Percentiles rank a stretch among this genome's conserved stretches.
phyloP scores from a whole-genome alignment of 75 land plant genomes.

The Azolla pinnata region DNA sequence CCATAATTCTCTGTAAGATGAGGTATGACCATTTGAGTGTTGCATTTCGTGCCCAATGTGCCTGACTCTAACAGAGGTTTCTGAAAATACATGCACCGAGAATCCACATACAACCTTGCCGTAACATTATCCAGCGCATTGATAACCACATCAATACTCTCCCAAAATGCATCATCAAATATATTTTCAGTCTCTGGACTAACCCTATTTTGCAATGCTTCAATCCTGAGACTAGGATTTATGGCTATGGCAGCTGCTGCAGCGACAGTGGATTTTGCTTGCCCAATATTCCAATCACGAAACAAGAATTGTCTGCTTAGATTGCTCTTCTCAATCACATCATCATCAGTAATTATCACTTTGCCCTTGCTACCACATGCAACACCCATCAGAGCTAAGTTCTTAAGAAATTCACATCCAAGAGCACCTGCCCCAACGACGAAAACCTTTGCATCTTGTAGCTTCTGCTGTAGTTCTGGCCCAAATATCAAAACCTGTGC shows the following conservation, averaged over 20 bases:
- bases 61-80: slow-evolving; percentile 87
- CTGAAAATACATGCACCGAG: slow-evolving; percentile 79
- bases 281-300: slow-evolving; percentile 38
- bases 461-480: slow-evolving; percentile 12
- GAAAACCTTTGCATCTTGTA: slow-evolving; percentile 16
- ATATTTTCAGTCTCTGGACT: slow-evolving; percentile 31
- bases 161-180: slow-evolving; percentile 63
- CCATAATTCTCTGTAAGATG: slow-evolving; percentile 91
- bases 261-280: slow-evolving; percentile 35
- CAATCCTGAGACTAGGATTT: slow-evolving; percentile 16
- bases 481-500: slow-evolving; percentile 70
- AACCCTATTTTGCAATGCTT: slow-evolving; percentile 27
- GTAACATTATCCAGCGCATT: slow-evolving; percentile 87
- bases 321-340: slow-evolving; percentile 19
- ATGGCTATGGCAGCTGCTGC: slow-evolving; percentile 26
- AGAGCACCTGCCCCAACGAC: slow-evolving; percentile 29
- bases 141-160: slow-evolving; percentile 54
- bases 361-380: slow-evolving; percentile 41
- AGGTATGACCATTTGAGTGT: slow-evolving; percentile 95
- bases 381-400: slow-evolving; percentile 88
- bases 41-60: slow-evolving; percentile 80
- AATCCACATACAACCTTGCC: slow-evolving; percentile 80
- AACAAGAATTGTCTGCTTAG: slow-evolving; percentile 29
- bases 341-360: slow-evolving; percentile 13
- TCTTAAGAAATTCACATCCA: slow-evolving; percentile 66